Conservation (phyloP, 208 protist species). For the Leishmania amazonensis region DNA sequence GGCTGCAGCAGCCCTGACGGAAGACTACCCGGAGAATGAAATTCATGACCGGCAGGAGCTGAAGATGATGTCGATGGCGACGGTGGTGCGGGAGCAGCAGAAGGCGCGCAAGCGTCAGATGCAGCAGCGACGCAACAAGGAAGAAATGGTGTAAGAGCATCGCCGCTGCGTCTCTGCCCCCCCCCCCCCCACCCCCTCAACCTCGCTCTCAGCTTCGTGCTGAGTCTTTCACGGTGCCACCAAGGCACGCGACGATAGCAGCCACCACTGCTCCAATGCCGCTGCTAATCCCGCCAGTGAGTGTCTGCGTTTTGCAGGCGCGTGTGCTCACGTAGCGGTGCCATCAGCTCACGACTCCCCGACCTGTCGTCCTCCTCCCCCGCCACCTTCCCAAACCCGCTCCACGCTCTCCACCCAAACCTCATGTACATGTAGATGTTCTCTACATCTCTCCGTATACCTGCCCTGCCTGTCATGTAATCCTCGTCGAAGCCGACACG, state of each 20-base stretch:
- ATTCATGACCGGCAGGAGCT: conserved; percentile 84
- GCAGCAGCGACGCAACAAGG: conserved; percentile 54
- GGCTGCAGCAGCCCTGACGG: conserved; percentile 21
- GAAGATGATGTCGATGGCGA: conserved; percentile 90
- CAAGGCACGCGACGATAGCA: background rate
- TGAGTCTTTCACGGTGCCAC: background rate
- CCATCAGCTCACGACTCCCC: background rate
- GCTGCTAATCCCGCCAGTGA: background rate
- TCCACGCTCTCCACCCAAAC: background rate
- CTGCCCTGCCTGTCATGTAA: too few relatives aligned
- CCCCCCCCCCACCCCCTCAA: background rate
- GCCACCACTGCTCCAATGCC: background rate
- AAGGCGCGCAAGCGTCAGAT: conserved; percentile 73
- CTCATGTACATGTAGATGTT: too few relatives aligned
- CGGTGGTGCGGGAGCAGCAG: conserved; percentile 87
- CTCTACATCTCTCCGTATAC: too few relatives aligned
- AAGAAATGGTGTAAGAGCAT: conserved; percentile 30
- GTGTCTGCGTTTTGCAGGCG: background rate
- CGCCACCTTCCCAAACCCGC: background rate
- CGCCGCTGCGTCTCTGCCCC: background rate
- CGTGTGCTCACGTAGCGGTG: background rate
- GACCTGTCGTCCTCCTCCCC: background rate
- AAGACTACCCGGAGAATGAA: conserved; percentile 89
- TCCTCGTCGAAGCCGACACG: background rate
- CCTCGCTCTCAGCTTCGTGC: background rate